A percentile compares a stretch with the other conserved stretches of the same genome.
Evolutionary conservation across 495 filamentous ascomycete species (phyloP).

Genomic region (Penicillium roqueforti): DNA sequence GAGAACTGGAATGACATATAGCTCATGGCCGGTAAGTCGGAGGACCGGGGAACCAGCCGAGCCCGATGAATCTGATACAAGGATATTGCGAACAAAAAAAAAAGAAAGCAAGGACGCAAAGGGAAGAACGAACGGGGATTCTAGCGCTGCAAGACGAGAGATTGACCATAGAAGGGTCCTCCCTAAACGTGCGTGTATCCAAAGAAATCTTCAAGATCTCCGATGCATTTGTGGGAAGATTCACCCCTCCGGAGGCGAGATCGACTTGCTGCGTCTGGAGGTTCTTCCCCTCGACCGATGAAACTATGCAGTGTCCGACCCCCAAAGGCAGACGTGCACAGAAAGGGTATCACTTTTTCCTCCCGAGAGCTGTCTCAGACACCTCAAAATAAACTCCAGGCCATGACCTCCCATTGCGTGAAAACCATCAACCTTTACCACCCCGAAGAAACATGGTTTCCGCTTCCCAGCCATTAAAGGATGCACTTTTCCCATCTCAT

Average conservation of each 20-base stretch:
- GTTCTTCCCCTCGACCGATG: slow-evolving; percentile 35
- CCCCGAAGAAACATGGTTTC: slow-evolving; percentile 28
- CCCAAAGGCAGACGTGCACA: slow-evolving; percentile 44
- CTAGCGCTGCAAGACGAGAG: slow-evolving; percentile 40
- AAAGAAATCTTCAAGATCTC: slow-evolving; percentile 33
- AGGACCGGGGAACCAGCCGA: slow-evolving; percentile 21
- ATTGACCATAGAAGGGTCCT: slow-evolving; percentile 18
- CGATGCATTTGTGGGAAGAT: slow-evolving; percentile 25
- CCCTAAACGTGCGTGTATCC: slow-evolving; percentile 30
- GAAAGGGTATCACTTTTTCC: slow-evolving; percentile 52
- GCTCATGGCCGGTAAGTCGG: slow-evolving; percentile 25
- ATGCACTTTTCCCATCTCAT: slow-evolving; percentile 16
- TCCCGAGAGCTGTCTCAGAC: slow-evolving; percentile 47
- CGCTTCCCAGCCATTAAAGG: slow-evolving; percentile 27
- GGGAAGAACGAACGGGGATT: slow-evolving; percentile 30
- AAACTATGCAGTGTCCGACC: slow-evolving; percentile 41
- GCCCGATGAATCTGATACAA: slow-evolving; percentile 18
- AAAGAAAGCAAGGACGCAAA: slow-evolving; percentile 25
- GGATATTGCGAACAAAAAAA: slow-evolving; percentile 24
- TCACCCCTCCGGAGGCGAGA: slow-evolving; percentile 16
- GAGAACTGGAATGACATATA: slow-evolving; percentile 30
- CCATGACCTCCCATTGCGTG: slow-evolving; percentile 38
- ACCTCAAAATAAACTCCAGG: slow-evolving; percentile 42
- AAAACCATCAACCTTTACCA: slow-evolving; percentile 31
- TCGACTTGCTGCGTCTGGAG: slow-evolving; percentile 29